phyloP scores from a whole-genome alignment of 2,329 filamentous ascomycete species.

The Cytospora paraplurivora region DNA sequence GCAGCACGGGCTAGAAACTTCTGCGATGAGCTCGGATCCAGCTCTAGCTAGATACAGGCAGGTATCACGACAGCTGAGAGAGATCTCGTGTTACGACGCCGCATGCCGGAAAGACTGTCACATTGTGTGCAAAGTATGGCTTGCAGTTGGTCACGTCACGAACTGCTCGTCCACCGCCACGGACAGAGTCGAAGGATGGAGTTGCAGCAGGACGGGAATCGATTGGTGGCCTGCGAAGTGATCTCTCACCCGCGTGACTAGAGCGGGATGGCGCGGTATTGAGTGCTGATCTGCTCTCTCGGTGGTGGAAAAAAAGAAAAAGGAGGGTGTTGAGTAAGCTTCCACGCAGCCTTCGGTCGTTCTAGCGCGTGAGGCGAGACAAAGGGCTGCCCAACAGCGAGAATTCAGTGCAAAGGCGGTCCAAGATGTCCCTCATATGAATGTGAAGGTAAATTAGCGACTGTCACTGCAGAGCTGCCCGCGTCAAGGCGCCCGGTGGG shows the following conservation, averaged over 20 bases:
- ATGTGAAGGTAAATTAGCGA: background rate
- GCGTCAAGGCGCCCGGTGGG: background rate
- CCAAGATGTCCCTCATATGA: background rate
- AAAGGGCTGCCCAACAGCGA: background rate
- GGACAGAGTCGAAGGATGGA: constrained; percentile 8
- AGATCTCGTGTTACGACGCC: constrained; percentile 17
- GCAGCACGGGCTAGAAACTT: constrained; percentile 2
- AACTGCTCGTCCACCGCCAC: constrained; percentile 12
- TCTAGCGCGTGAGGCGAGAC: constrained; percentile 28
- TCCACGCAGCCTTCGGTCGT: constrained; percentile 25
- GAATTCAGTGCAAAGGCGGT: background rate
- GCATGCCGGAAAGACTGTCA: background rate
- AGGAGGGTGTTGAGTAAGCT: constrained; percentile 28
- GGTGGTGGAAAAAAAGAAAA: background rate
- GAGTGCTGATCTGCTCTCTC: background rate
- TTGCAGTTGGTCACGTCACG: constrained; percentile 17
- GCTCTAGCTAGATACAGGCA: background rate
- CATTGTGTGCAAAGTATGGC: constrained; percentile 2
- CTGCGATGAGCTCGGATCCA: constrained; percentile 3
- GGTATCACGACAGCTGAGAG: constrained; percentile 3
- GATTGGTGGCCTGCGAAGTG: constrained; percentile 14
- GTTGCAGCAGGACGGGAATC: constrained; percentile 4
- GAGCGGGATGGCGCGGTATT: constrained; percentile 26
- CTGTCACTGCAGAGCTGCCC: background rate
- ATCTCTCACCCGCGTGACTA: constrained; percentile 15